Conservation (phyloP, 2,329 filamentous ascomycete genomes). For the Penicillium janthinellum region DNA sequence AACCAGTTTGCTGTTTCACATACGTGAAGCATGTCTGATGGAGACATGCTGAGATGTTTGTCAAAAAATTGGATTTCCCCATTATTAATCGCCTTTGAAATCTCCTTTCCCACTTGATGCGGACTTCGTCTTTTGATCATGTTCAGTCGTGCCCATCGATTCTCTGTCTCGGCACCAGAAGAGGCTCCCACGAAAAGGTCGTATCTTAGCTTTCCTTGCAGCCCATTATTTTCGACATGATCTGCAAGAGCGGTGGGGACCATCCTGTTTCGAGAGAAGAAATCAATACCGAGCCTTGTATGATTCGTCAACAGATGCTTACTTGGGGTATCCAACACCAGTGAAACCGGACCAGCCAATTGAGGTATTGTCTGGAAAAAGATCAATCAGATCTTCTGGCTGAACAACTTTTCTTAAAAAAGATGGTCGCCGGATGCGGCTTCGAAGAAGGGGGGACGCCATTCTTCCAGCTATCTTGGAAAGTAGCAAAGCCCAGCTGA, state of each 20-base stretch:
- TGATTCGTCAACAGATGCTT: constrained; percentile 31
- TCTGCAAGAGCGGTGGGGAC: constrained; percentile 82
- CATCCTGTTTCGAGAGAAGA: constrained; percentile 57
- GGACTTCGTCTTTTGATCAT: constrained; percentile 87
- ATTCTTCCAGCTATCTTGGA: too few species aligned
- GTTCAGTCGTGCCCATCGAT: constrained; percentile 80
- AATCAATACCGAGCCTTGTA: too few species aligned
- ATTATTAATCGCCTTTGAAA: constrained; percentile 86
- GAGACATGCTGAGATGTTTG: constrained; percentile 93
- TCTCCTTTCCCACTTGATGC: constrained; percentile 88
- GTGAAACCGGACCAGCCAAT: constrained; percentile 92
- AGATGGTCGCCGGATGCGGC: too few species aligned
- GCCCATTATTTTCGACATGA: constrained; percentile 81
- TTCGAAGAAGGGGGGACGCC: too few species aligned
- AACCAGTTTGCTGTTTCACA: constrained; percentile 14
- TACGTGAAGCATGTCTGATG: constrained; percentile 79
- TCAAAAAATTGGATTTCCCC: constrained; percentile 90
- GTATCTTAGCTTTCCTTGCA: constrained; percentile 84
- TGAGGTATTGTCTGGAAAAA: constrained; percentile 81
- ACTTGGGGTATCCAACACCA: constrained; percentile 87
- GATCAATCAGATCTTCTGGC: constrained; percentile 70
- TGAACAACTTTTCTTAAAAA: too few species aligned
- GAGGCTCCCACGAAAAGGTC: constrained; percentile 88
- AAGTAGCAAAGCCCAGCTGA: too few species aligned
- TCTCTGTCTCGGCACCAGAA: constrained; percentile 86